Evolutionary conservation across 192 early-diverging fungal species (phyloP), one percentile per base, ranked within the genome.

Genomic region (Fimicolochytrium jonesii): DNA sequence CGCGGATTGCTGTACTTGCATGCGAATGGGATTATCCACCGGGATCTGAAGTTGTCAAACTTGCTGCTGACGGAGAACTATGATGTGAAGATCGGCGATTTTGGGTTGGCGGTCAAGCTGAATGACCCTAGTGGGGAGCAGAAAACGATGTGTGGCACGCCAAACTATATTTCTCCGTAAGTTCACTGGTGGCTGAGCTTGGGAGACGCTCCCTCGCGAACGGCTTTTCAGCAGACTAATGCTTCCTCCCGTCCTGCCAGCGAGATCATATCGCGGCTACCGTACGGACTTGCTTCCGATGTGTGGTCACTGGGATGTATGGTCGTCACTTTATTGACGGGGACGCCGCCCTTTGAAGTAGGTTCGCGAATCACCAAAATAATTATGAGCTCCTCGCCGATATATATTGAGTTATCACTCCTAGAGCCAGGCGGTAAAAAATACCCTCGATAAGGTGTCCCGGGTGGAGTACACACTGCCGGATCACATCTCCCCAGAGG

Each of bases 301-400:
- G 73, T 89, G 9, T 91, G 89, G 89, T 87, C 89, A 0, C 69
- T 91, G 0, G 89, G 89, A 1, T 91, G 89, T 45, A 68, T 91
- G 56, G 60, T 91, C 26, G 83, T 88, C 1, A 89, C 89, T 2
- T 64, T 91, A 34, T 64, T 91, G 34, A 89, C 86, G 0, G 89
- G 89, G 10, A 60, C 63, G 26, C 86, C 86, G 46, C 89, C 89
- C 0, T 91, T 91, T 69, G 77, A 84, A 47, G 73, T 80, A 66
- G 25, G 56, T 25, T 34, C 17, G 9, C 18, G 15, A 17, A n/a
- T 32, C 9, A 39, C 22, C 32, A 64, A 15, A 20, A 28, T 45
- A 25, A 41, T 41, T 35, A 6, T 43, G 17, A 17, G n/a, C 23
- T 39, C 2, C 3, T 2, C 43, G 1, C 3, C 51, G 15, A 10